phyloP scores from a whole-genome alignment of 1,139 yeast genomes.

The Scheffersomyces titani region DNA sequence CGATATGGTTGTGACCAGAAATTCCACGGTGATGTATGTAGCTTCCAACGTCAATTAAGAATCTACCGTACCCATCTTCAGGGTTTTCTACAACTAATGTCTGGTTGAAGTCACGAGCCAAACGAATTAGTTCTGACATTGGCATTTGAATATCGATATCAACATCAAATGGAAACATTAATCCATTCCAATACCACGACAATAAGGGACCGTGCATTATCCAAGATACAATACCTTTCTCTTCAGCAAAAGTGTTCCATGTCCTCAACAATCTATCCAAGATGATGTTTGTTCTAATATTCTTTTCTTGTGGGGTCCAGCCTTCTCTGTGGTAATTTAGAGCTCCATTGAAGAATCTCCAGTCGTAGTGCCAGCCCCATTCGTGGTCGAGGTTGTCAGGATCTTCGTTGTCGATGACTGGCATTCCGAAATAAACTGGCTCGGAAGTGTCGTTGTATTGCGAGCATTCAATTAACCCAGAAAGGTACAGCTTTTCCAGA shows the following conservation, averaged over 20 bases:
- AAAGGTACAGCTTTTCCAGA: slow-evolving; percentile 11
- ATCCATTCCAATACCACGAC: slow-evolving; percentile 25
- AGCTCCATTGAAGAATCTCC: slow-evolving; percentile 22
- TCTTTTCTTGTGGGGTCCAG: slow-evolving; percentile 16
- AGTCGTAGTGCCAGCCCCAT: slow-evolving; percentile 30
- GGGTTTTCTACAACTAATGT: slow-evolving; percentile 25
- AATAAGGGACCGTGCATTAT: slow-evolving; percentile 22
- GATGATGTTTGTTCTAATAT: slow-evolving; percentile 21
- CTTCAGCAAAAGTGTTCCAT: slow-evolving; percentile 38
- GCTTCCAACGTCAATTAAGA: slow-evolving; percentile 26
- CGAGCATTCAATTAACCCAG: slow-evolving; percentile 12
- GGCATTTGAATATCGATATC: slow-evolving; percentile 26
- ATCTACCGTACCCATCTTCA: slow-evolving; percentile 26
- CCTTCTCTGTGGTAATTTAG: slow-evolving; percentile 16
- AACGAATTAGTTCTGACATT: slow-evolving; percentile 14
- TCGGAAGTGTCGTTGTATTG: slow-evolving; percentile 12
- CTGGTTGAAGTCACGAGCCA: slow-evolving; percentile 18
- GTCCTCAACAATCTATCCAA: slow-evolving; percentile 33
- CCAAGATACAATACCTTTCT: slow-evolving; percentile 32
- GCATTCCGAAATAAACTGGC: slow-evolving; percentile 20
- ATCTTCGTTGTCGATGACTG: slow-evolving; percentile 16
- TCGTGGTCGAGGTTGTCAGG: slow-evolving; percentile 21
- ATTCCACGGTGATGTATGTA: slow-evolving; percentile 25
- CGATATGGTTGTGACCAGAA: slow-evolving; percentile 23
- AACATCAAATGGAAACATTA: slow-evolving; percentile 22